Percentiles rank a stretch among this genome's conserved stretches.
Evolutionary conservation across 1,139 yeast genomes (phyloP).

Genomic region (Suhomyces terraborum): DNA sequence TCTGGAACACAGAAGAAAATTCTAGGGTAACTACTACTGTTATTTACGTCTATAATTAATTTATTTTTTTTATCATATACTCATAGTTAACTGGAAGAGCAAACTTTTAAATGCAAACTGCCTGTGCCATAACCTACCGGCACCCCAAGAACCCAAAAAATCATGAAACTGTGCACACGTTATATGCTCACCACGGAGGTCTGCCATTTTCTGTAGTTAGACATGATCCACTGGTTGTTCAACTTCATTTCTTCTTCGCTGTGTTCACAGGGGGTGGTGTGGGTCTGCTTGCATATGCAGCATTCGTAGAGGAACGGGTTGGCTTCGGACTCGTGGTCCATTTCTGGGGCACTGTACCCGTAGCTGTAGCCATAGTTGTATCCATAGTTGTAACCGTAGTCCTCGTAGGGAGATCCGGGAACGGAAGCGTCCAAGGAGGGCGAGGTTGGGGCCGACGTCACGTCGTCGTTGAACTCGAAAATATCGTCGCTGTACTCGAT

Average conservation of each 20-base stretch:
- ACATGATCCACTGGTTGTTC: constrained; percentile 23
- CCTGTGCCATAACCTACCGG: constrained; percentile 12
- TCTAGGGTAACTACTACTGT: no score
- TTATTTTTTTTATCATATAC: not conserved
- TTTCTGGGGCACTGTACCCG: constrained; percentile 2
- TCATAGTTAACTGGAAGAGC: constrained; percentile 1
- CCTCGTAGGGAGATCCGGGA: constrained; percentile 11
- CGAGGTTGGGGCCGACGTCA: constrained; percentile 17
- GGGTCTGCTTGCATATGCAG: constrained; percentile 23
- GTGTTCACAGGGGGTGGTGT: constrained; percentile 21
- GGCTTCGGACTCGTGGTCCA: constrained; percentile 12
- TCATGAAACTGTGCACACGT: not conserved
- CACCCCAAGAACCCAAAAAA: constrained; percentile 7
- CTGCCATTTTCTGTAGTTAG: constrained; percentile 27
- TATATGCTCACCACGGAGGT: constrained; percentile 12
- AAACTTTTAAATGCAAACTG: not conserved
- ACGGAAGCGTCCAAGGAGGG: constrained; percentile 17
- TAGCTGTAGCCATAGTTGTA: constrained; percentile 10
- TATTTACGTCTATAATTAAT: no score
- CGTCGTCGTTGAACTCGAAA: constrained; percentile 21
- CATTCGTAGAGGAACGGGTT: constrained; percentile 24
- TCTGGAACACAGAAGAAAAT: no score
- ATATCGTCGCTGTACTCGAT: constrained; percentile 19
- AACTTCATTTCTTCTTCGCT: constrained; percentile 17
- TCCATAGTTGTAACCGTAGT: constrained; percentile 14